Percentiles rank a stretch among this genome's conserved stretches.
Conservation (phyloP, 352 stramenopile genomes). For the Pythium sukuiense region DNA sequence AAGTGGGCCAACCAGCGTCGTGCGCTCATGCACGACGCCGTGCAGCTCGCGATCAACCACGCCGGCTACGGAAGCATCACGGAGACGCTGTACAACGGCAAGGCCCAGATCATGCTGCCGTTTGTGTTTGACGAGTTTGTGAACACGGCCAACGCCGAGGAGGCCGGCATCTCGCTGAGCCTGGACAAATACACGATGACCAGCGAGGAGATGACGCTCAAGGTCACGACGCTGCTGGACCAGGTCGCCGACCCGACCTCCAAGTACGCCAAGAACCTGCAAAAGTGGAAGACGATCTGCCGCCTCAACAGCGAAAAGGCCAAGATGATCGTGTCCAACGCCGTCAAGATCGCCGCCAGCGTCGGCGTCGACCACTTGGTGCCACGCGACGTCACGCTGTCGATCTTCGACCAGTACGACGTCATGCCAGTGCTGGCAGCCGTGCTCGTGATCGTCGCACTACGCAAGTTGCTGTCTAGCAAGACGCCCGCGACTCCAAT, state of each 20-base stretch:
- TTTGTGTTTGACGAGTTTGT: conserved; percentile 29
- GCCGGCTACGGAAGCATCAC: conserved; percentile 26
- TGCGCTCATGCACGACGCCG: conserved; percentile 29
- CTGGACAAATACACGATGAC: conserved; percentile 33
- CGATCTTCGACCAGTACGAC: conserved; percentile 25
- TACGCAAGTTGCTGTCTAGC: conserved; percentile 11
- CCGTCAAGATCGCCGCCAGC: conserved; percentile 26
- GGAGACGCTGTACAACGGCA: conserved; percentile 28
- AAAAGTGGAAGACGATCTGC: conserved; percentile 30
- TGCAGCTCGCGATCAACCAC: conserved; percentile 27
- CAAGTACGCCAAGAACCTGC: conserved; percentile 18
- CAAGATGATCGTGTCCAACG: conserved; percentile 24
- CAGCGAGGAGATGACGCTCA: conserved; percentile 24
- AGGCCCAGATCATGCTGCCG: conserved; percentile 29
- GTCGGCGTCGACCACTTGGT: conserved; percentile 26
- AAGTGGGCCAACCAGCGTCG: conserved; percentile 27
- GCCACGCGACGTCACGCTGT: conserved; percentile 24
- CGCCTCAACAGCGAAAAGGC: conserved; percentile 27
- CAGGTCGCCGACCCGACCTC: conserved; percentile 14
- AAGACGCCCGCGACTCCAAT: not conserved
- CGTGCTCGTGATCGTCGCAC: conserved; percentile 12
- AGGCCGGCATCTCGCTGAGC: conserved; percentile 25
- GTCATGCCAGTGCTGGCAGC: conserved; percentile 10
- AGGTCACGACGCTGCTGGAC: conserved; percentile 23
- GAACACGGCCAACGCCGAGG: conserved; percentile 25